phyloP scores from a whole-genome alignment of 192 early-diverging fungal genomes.

The Kappamyces sp. region DNA sequence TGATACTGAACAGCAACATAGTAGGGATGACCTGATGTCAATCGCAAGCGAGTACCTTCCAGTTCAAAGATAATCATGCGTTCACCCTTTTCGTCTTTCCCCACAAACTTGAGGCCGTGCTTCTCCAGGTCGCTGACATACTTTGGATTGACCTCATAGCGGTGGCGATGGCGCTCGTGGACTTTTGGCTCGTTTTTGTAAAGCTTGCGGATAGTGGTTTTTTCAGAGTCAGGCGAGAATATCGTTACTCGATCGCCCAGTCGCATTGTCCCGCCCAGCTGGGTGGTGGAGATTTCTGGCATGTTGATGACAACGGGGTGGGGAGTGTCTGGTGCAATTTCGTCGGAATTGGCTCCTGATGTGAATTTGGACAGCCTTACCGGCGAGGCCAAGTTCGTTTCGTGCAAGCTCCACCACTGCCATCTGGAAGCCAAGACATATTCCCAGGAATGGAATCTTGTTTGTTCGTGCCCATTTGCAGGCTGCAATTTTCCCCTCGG shows the following conservation, averaged over 20 bases:
- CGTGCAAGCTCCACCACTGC: constrained; percentile 97
- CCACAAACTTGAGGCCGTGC: constrained; percentile 82
- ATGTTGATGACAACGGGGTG: constrained; percentile 88
- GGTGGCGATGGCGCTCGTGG: constrained; percentile 92
- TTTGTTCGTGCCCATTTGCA: constrained; percentile 97
- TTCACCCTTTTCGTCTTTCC: constrained; percentile 88
- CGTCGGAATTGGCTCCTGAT: constrained; percentile 72
- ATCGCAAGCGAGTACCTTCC: constrained; percentile 37
- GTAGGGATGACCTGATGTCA: constrained; percentile 71
- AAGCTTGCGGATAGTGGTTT: constrained; percentile 57
- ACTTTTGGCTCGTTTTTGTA: constrained; percentile 53
- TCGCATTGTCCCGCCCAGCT: constrained; percentile 97
- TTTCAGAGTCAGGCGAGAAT: constrained; percentile 46
- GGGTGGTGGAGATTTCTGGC: constrained; percentile 91
- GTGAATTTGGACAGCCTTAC: constrained; percentile 2
- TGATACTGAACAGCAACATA: constrained; percentile 95
- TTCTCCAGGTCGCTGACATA: constrained; percentile 67
- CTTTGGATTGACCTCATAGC: constrained; percentile 96
- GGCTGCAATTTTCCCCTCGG: constrained; percentile 92
- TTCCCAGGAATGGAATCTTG: constrained; percentile 94
- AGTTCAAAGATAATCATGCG: constrained; percentile 97
- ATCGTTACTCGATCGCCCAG: constrained; percentile 78
- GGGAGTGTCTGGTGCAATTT: constrained; percentile 64
- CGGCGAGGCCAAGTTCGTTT: constrained; percentile 72
- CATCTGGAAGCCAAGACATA: constrained; percentile 95